Evolutionary conservation across 2,329 filamentous ascomycete species (phyloP), one percentile per base, ranked within the genome.

Genomic region (Lasiodiplodia gonubiensis): DNA sequence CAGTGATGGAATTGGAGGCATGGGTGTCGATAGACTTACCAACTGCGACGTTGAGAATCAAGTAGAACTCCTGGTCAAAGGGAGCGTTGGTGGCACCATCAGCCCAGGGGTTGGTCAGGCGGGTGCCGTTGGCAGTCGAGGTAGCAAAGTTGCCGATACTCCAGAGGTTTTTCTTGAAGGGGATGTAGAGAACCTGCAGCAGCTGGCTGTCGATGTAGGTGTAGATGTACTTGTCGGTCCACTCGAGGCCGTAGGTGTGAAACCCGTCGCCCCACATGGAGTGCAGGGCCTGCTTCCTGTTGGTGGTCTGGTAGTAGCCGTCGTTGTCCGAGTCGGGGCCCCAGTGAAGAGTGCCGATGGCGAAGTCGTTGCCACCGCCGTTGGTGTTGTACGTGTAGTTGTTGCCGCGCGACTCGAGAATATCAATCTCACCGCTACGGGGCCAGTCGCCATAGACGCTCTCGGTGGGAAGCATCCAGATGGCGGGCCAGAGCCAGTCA

Each of bases 221-320:
- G 76, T 84, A 86, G 23, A 87, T 76, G 74, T 86, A 86, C 51
- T 83, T 79, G 60, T 82, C 77, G 2, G 78, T 80, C 85, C 85
- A 87, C 70, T 86, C 83, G 18, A 86, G 70, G 5, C 84, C 85
- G 69, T 80, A 87, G 1, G 82, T 86, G 73, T 86, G 83, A 71
- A 82, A 86, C 2, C 69, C 71, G 12, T 79, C 72, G 4, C 80
- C 75, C 69, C 80, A 83, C 46, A 51, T 23, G 11, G 60, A 53
- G 16, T 66, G 67, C 39, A 54, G 46, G n/a, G 60, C 60, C 23
- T 33, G 27, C 35, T 64, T 59, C 42, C 71, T 70, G 57, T 71
- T 69, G 54, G 67, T 73, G 12, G 77, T 75, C 51, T 71, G 71
- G 71, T 71, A 78, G 65, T 72, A 76, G 66, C 74, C 70, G 71